Percentiles rank a stretch among this genome's conserved stretches.
Evolutionary conservation across 805 yeast species (phyloP).

Genomic region (Kuraishia capsulata): DNA sequence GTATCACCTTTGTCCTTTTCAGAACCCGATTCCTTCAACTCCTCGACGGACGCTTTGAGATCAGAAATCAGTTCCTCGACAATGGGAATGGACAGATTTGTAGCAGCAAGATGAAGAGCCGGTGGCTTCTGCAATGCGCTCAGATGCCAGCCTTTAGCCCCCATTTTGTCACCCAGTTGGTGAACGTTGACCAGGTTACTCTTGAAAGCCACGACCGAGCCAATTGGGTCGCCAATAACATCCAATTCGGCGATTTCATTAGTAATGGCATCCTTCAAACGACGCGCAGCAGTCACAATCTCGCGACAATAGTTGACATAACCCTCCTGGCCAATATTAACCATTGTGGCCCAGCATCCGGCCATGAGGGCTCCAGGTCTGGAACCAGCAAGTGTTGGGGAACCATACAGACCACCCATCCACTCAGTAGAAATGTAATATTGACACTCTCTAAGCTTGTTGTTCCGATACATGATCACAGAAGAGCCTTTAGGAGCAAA

Average conservation of each 20-base stretch:
- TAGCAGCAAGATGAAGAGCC: constrained; percentile 85
- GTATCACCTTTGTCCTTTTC: constrained; percentile 45
- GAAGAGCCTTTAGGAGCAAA: constrained; percentile 98
- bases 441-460: constrained; percentile 65
- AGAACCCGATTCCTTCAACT: constrained; percentile 23
- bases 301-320: constrained; percentile 57
- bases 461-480: constrained; percentile 76
- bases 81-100: constrained; percentile 55
- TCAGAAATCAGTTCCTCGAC: constrained; percentile 51
- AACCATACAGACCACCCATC: constrained; percentile 94
- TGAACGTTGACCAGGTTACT: constrained; percentile 60
- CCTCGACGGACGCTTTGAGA: constrained; percentile 34
- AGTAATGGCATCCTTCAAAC: constrained; percentile 36
- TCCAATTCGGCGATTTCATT: constrained; percentile 47
- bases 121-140: constrained; percentile 82
- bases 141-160: constrained; percentile 79
- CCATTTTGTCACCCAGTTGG: constrained; percentile 63
- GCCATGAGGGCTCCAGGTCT: constrained; percentile 95
- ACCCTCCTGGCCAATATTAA: constrained; percentile 78
- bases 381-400: constrained; percentile 94
- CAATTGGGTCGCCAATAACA: constrained; percentile 78
- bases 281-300: constrained; percentile 58
- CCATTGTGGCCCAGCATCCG: constrained; percentile 96
- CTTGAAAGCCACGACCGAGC: constrained; percentile 75
- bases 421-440: constrained; percentile 78